phyloP scores from a whole-genome alignment of 139 green algal species.

The Chlamydomonas sp. region DNA sequence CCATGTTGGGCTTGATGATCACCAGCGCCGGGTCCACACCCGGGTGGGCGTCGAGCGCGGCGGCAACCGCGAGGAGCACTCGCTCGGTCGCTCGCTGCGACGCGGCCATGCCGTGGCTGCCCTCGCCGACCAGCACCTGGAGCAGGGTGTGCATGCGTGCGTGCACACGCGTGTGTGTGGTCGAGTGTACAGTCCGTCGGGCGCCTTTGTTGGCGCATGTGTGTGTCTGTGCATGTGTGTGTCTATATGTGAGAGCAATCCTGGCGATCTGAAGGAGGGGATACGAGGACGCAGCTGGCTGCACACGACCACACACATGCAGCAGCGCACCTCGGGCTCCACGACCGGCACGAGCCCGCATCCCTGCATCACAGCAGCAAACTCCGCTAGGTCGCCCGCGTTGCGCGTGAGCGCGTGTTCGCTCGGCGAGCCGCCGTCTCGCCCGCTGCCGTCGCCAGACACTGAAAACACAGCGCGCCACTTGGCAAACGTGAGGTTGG shows the following conservation, averaged over 20 bases:
- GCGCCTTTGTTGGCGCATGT: too few relatives aligned
- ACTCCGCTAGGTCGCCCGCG: background rate
- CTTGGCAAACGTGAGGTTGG: background rate
- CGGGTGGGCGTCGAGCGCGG: background rate
- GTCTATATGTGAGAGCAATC: too few relatives aligned
- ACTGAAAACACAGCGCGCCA: background rate
- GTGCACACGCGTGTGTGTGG: too few relatives aligned
- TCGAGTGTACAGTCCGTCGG: too few relatives aligned
- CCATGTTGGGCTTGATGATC: conserved; percentile 1
- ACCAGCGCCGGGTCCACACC: background rate
- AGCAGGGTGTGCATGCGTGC: too few relatives aligned
- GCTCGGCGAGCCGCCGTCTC: background rate
- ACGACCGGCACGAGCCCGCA: background rate
- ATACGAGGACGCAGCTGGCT: too few relatives aligned
- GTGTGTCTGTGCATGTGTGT: too few relatives aligned
- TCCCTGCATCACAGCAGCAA: background rate
- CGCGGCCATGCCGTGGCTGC: background rate
- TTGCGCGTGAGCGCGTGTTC: background rate
- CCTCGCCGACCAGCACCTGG: background rate
- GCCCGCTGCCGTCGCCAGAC: background rate
- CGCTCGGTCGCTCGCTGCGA: background rate
- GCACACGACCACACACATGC: too few relatives aligned
- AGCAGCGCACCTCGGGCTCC: background rate
- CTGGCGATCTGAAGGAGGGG: too few relatives aligned
- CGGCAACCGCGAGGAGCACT: background rate